Evolutionary conservation across 2,329 filamentous ascomycete species (phyloP).

Genomic region (Exophiala aquamarina): DNA sequence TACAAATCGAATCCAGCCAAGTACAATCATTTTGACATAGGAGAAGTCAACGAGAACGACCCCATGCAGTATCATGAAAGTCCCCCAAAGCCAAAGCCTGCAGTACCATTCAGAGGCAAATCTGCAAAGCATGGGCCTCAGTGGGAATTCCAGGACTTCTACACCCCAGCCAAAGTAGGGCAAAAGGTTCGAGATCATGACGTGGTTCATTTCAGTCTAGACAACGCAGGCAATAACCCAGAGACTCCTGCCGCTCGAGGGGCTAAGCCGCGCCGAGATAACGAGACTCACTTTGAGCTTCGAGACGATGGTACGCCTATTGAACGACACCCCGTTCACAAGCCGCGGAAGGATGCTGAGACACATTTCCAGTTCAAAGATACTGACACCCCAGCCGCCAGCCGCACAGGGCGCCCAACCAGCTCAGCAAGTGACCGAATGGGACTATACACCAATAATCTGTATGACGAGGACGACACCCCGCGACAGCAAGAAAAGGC

Average conservation of each 20-base stretch:
- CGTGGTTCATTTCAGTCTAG: slow-evolving; percentile 73
- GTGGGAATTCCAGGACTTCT: slow-evolving; percentile 88
- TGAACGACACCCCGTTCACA: slow-evolving; percentile 33
- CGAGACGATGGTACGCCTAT: slow-evolving; percentile 60
- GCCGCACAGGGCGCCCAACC: slow-evolving; percentile 31
- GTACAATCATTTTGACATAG: slow-evolving; percentile 83
- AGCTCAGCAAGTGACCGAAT: slow-evolving; percentile 50
- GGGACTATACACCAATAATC: slow-evolving; percentile 73
- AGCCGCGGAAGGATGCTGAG: slow-evolving; percentile 73
- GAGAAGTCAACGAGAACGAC: slow-evolving; percentile 40
- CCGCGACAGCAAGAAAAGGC: slow-evolving; percentile 32
- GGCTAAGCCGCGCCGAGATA: slow-evolving; percentile 70
- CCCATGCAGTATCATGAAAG: slow-evolving; percentile 25
- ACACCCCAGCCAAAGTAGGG: slow-evolving; percentile 74
- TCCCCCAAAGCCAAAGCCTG: slow-evolving; percentile 29
- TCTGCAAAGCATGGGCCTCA: slow-evolving; percentile 58
- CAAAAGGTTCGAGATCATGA: slow-evolving; percentile 66
- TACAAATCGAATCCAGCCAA: slow-evolving; percentile 72
- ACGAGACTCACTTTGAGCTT: slow-evolving; percentile 80
- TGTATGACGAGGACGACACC: slow-evolving; percentile 64
- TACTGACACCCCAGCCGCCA: slow-evolving; percentile 50
- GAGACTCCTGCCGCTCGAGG: slow-evolving; percentile 33
- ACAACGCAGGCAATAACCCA: slow-evolving; percentile 59
- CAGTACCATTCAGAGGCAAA: slow-evolving; percentile 21
- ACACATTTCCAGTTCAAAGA: slow-evolving; percentile 83